phyloP scores from a whole-genome alignment of 768 basidiomycete genomes.

The Trametes gibbosa region DNA sequence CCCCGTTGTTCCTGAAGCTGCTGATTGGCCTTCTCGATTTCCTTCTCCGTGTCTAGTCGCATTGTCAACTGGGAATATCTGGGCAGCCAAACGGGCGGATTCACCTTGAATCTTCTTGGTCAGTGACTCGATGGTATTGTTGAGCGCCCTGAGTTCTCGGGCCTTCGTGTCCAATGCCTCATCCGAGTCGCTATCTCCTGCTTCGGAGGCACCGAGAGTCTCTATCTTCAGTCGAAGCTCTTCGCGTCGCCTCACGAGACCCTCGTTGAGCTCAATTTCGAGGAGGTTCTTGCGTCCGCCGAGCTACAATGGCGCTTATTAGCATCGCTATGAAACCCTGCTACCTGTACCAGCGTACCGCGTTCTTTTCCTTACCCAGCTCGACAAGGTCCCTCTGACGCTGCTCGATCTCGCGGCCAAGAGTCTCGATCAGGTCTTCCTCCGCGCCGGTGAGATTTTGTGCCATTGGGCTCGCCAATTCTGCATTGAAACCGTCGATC shows the following conservation, averaged over 20 bases:
- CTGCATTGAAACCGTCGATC: slow-evolving; percentile 59
- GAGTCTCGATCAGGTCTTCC: slow-evolving; percentile 55
- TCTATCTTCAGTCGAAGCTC: slow-evolving; percentile 80
- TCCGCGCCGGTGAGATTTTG: slow-evolving; percentile 75
- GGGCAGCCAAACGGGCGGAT: not conserved
- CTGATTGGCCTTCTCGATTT: slow-evolving; percentile 56
- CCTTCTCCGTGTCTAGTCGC: slow-evolving; percentile 63
- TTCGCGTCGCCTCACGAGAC: slow-evolving; percentile 72
- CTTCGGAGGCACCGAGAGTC: slow-evolving; percentile 58
- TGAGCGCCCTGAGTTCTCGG: slow-evolving; percentile 68
- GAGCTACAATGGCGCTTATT: not conserved
- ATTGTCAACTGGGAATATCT: not conserved
- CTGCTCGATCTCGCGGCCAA: slow-evolving; percentile 75
- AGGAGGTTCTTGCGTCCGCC: slow-evolving; percentile 72
- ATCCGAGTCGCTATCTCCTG: slow-evolving; percentile 52
- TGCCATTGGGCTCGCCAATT: slow-evolving; percentile 73
- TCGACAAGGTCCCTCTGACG: slow-evolving; percentile 70
- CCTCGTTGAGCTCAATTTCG: slow-evolving; percentile 93
- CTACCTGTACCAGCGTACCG: slow-evolving; percentile 45
- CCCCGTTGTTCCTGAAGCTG: slow-evolving; percentile 66
- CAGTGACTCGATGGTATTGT: slow-evolving; percentile 61
- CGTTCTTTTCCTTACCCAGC: slow-evolving; percentile 61
- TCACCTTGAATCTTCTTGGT: slow-evolving; percentile 62
- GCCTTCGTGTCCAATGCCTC: slow-evolving; percentile 67
- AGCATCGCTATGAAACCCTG: not conserved